Conservation (phyloP, 2,329 filamentous ascomycete species). For the Pezicula radicicola region DNA sequence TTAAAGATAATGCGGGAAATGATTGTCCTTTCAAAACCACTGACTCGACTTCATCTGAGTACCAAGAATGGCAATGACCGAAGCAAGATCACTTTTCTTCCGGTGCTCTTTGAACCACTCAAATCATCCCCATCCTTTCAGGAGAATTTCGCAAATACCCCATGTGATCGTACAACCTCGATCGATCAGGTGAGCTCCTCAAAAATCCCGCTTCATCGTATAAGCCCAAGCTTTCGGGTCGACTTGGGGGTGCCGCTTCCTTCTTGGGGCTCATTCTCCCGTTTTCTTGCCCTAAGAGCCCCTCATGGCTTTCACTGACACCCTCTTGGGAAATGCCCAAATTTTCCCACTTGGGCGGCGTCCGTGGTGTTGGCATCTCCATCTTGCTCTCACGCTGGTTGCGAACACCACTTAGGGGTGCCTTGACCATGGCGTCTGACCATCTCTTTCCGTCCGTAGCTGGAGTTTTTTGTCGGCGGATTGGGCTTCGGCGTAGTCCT, state of each 20-base stretch:
- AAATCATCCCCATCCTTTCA: background rate
- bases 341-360: constrained; percentile 12
- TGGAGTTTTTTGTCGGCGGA: background rate
- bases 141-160: background rate
- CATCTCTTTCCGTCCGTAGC: constrained; percentile 6
- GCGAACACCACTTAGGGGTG: constrained; percentile 3
- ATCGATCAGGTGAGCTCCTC: constrained; percentile 14
- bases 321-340: constrained; percentile 1
- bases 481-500: background rate
- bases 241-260: background rate
- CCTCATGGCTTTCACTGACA: background rate
- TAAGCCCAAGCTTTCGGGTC: constrained; percentile 13
- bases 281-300: background rate
- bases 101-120: no score
- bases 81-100: no score
- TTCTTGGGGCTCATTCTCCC: background rate
- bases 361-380: constrained; percentile 18
- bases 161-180: constrained; percentile 1
- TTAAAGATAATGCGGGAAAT: no score
- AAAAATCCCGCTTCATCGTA: constrained; percentile 24
- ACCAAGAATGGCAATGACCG: no score
- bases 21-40: no score
- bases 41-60: no score
- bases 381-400: constrained; percentile 14
- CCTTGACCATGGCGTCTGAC: constrained; percentile 17